Percentiles rank a stretch among this genome's conserved stretches.
Evolutionary conservation across 257 asterid genomes (phyloP).

Genomic region (Eucommia ulmoides): DNA sequence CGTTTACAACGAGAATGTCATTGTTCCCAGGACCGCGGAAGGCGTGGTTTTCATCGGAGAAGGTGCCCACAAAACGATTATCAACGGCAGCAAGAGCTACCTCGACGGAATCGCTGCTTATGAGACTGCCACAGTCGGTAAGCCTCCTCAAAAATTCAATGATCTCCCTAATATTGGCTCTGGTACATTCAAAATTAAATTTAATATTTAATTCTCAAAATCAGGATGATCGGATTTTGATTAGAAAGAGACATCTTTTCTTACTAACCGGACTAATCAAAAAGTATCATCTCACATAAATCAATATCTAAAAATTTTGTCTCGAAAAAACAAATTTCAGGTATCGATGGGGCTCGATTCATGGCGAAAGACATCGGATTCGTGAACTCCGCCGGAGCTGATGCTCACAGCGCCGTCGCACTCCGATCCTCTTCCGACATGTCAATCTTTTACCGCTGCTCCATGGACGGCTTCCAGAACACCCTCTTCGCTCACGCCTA

Average conservation of each 20-base stretch:
- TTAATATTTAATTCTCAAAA: not conserved
- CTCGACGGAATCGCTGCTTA: constrained; percentile 24
- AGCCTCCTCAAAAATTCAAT: not conserved
- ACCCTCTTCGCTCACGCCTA: constrained; percentile 33
- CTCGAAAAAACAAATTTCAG: constrained; percentile 9
- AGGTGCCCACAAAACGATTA: constrained; percentile 23
- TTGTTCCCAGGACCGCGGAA: constrained; percentile 12
- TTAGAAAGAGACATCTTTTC: not conserved
- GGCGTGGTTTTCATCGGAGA: constrained; percentile 31
- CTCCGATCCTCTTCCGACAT: constrained; percentile 36
- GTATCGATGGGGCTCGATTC: constrained; percentile 41
- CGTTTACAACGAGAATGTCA: constrained; percentile 17
- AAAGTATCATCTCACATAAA: not conserved
- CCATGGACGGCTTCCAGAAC: constrained; percentile 37
- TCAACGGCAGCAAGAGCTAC: constrained; percentile 23
- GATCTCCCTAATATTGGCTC: not conserved
- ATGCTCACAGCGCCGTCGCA: constrained; percentile 48
- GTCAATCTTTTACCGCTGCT: constrained; percentile 34
- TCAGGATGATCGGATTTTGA: not conserved
- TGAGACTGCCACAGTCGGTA: constrained; percentile 30
- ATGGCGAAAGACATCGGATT: constrained; percentile 42
- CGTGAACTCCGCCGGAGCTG: constrained; percentile 45
- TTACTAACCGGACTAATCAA: not conserved
- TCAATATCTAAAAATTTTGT: not conserved
- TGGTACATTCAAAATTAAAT: not conserved